Evolutionary conservation across 2,329 filamentous ascomycete species (phyloP).

Genomic region (Colletotrichum lini): DNA sequence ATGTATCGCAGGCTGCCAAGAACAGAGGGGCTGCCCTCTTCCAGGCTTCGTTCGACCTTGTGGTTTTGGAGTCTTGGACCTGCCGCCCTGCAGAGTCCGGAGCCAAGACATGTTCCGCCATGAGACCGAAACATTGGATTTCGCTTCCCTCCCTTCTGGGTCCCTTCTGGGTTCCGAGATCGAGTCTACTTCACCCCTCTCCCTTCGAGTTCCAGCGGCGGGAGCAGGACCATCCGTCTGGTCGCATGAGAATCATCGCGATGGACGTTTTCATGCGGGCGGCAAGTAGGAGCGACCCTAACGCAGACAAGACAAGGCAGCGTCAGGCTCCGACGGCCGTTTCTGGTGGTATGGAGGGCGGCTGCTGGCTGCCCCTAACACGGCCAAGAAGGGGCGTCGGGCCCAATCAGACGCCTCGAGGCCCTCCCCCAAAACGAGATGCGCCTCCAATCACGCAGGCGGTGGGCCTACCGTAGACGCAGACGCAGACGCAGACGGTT

Average conservation of each 20-base stretch:
- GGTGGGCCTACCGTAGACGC: conserved; percentile 4
- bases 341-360: conserved; percentile 38
- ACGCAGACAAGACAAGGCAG: conserved; percentile 29
- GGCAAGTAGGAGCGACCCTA: conserved; percentile 18
- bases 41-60: conserved; percentile 16
- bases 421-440: conserved; percentile 12
- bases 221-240: conserved; percentile 34
- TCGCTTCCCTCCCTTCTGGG: conserved; percentile 4
- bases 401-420: conserved; percentile 34
- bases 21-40: conserved; percentile 18
- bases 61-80: neutral
- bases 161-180: neutral
- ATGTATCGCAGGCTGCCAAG: conserved; percentile 25
- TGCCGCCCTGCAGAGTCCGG: conserved; percentile 24
- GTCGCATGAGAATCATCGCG: conserved; percentile 27
- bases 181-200: conserved; percentile 6
- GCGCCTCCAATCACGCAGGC: conserved; percentile 33
- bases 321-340: conserved; percentile 40
- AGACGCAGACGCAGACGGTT: conserved; percentile 30
- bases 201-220: conserved; percentile 34
- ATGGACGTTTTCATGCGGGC: conserved; percentile 39
- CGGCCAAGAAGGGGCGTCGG: conserved; percentile 30
- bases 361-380: conserved; percentile 36
- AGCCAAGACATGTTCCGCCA: conserved; percentile 26
- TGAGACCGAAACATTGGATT: conserved; percentile 15